A percentile compares a stretch with the other conserved stretches of the same genome.
Evolutionary conservation across 192 early-diverging fungal species (phyloP).

Genomic region (Gamsiella multidivaricata): DNA sequence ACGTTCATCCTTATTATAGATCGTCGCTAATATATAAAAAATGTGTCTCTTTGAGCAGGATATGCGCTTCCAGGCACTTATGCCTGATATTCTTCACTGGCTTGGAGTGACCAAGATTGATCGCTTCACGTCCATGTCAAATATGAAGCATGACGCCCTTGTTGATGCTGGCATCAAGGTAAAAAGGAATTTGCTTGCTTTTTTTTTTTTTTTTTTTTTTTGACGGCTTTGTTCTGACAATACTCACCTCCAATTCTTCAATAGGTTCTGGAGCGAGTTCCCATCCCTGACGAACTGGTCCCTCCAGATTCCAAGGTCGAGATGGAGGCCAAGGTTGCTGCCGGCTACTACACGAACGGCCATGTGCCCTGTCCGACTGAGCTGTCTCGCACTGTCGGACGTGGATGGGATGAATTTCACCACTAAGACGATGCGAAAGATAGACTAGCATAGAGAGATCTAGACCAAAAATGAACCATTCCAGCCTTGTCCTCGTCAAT

Average conservation of each 20-base stretch:
- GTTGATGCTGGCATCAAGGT: conserved; percentile 74
- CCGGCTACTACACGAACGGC: conserved; percentile 89
- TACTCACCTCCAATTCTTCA: background rate
- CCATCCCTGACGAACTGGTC: conserved; percentile 89
- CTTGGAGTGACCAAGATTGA: conserved; percentile 94
- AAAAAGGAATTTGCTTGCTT: background rate
- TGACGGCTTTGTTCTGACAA: background rate
- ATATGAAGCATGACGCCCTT: conserved; percentile 91
- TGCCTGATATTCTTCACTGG: conserved; percentile 98
- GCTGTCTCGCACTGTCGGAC: conserved; percentile 78
- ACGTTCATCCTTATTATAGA: background rate
- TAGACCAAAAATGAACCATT: too few relatives aligned
- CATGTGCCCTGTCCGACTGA: conserved; percentile 66
- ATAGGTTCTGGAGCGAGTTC: conserved; percentile 87
- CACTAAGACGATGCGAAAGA: background rate
- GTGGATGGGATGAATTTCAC: conserved; percentile 82
- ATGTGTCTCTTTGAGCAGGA: too few relatives aligned
- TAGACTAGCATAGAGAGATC: background rate
- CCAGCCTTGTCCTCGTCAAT: too few relatives aligned
- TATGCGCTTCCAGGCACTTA: conserved; percentile 95
- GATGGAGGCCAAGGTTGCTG: conserved; percentile 96
- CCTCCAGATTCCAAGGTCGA: conserved; percentile 94
- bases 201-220: conserved; percentile 10
- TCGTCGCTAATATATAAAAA: too few relatives aligned
- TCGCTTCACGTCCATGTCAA: conserved; percentile 78